Conservation (phyloP, 345 rosid species). For the Cardamine occulta region DNA sequence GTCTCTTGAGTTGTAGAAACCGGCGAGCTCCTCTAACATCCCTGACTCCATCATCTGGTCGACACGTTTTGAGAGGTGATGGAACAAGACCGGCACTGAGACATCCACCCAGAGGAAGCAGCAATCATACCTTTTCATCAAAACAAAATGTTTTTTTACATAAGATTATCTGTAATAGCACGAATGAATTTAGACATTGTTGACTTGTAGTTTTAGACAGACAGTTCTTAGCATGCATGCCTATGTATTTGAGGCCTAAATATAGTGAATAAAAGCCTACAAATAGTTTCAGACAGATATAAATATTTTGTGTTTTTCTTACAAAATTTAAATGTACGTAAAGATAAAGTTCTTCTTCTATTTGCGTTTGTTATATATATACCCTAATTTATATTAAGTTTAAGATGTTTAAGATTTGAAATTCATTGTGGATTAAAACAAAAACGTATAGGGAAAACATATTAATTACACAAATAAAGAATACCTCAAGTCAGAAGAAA, state of each 20-base stretch:
- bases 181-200: neutral
- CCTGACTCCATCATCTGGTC: constrained; percentile 74
- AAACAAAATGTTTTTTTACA: neutral
- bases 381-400: neutral
- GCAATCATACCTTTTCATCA: constrained; percentile 56
- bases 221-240: neutral
- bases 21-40: constrained; percentile 69
- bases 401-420: neutral
- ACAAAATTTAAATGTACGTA: neutral
- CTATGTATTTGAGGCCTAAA: neutral
- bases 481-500: constrained; percentile 54
- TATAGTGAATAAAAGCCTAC: neutral
- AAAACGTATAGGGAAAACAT: neutral
- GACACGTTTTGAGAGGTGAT: constrained; percentile 60
- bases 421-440: neutral
- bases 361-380: neutral
- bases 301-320: neutral
- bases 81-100: constrained; percentile 55
- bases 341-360: neutral
- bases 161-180: neutral
- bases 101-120: constrained; percentile 85
- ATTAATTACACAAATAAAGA: neutral
- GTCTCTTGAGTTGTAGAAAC: constrained; percentile 46
- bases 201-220: neutral
- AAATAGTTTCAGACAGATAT: neutral